Evolutionary conservation across 805 yeast species (phyloP), one percentile per base, ranked within the genome.

Genomic region (Saccharomycopsis synnaedendra): DNA sequence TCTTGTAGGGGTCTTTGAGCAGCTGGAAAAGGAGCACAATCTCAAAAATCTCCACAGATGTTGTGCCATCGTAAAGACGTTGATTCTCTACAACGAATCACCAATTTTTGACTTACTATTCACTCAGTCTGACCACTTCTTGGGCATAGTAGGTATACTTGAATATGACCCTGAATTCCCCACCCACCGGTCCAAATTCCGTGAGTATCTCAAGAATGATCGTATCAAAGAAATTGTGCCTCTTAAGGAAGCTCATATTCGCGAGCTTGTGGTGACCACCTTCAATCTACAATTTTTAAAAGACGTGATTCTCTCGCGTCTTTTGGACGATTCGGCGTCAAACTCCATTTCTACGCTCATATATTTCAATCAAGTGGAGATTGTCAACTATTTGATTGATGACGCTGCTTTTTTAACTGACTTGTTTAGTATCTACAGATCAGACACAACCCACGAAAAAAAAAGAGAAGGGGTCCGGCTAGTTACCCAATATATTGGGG

Each of bases 91-190:
- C 63, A 86, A 85, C 57, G 96, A 89, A 54, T 66, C 75, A 32
- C 63, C 68, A 9, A 68, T 84, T 4, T 60, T 82, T 42, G 86
- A 82, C 46, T 56, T 67, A n/a, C 67, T 84, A 50, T 64, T 80
- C 3, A 70, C 69, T 9, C 82, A 78, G 51, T 70, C 69, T 5
- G 57, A 10, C 5, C 27, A 50, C 38, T 44, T 52, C 28, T 44
- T 47, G 10, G 38, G 68, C 39, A 69, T 81, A 42, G 58, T 69
- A 8, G 95, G 96, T 1, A 82, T 87, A 8, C 64, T 90, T 42
- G 98, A 93, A 62, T 83, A 87, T 62, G 97, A 93, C 61, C 84
- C 93, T 0, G 95, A 85, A 48, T 86, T 75, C 57, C 96, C 96
- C 1, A 70, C 71, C 9, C 71, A 72, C 54, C 88, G 86, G 62